These are phyloP conservation scores for Colletotrichum sp. DNA, from an alignment of 2,329 filamentous ascomycete genomes.

Conservation along the genomic window DNA sequence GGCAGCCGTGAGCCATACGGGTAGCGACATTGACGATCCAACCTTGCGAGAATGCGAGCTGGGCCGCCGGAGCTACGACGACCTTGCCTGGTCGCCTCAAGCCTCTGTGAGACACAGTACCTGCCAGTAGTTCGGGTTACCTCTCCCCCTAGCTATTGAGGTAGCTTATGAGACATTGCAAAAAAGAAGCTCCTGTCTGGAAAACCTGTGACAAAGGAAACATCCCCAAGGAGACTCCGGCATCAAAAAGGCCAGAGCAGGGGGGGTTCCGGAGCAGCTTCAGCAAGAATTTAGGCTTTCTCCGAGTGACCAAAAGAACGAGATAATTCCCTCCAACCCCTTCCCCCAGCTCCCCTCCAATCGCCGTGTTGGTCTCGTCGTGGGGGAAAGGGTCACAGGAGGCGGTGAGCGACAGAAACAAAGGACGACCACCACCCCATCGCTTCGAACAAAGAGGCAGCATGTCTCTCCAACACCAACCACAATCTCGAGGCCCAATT, in stretches of 20 bases:
- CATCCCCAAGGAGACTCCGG: background rate
- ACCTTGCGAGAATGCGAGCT: background rate
- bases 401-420: background rate
- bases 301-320: background rate
- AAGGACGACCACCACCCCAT: background rate
- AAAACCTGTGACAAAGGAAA: background rate
- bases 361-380: background rate
- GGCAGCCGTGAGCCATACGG: background rate
- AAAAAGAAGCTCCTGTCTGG: background rate
- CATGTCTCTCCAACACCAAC: background rate
- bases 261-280: background rate
- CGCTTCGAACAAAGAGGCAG: background rate
- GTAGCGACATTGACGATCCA: background rate
- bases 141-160: background rate
- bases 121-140: background rate
- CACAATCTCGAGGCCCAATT: background rate
- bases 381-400: background rate
- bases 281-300: background rate
- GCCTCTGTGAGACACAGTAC: background rate
- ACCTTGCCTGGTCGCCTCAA: background rate
- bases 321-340: background rate
- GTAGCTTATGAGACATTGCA: background rate
- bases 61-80: background rate
- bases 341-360: background rate
- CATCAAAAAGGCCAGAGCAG: background rate